These are phyloP conservation scores for Oenanthe javanica DNA, from an alignment of 140 eudicot species.

Conservation along the genomic window DNA sequence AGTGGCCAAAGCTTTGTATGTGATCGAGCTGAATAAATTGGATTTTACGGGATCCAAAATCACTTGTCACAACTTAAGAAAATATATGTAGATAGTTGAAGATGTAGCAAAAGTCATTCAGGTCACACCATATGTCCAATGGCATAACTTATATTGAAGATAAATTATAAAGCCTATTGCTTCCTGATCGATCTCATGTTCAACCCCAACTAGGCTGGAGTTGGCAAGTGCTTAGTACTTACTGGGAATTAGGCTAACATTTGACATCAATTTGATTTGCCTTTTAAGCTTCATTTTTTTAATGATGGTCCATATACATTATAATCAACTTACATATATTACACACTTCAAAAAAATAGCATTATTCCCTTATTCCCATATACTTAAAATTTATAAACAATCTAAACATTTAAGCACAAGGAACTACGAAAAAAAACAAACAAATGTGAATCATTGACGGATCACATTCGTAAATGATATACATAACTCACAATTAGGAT, in stretches of 20 bases:
- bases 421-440: neutral
- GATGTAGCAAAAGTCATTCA: neutral
- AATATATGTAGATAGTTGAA: no score
- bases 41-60: neutral
- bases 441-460: neutral
- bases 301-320: neutral
- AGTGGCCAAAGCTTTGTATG: neutral
- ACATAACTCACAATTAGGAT: slow-evolving; percentile 50
- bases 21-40: neutral
- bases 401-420: neutral
- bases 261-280: neutral
- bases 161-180: neutral
- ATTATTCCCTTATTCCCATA: neutral
- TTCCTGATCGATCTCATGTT: neutral
- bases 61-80: no score
- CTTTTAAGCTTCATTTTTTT: neutral
- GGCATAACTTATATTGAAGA: neutral
- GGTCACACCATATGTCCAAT: neutral
- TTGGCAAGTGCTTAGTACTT: neutral
- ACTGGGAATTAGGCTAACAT: neutral
- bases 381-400: no score
- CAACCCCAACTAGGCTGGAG: neutral
- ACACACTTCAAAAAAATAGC: neutral
- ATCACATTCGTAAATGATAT: neutral
- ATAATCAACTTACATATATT: neutral